A percentile compares a stretch with the other conserved stretches of the same genome.
Evolutionary conservation across 2,329 filamentous ascomycete species (phyloP).

Genomic region (Venturia carpophila): DNA sequence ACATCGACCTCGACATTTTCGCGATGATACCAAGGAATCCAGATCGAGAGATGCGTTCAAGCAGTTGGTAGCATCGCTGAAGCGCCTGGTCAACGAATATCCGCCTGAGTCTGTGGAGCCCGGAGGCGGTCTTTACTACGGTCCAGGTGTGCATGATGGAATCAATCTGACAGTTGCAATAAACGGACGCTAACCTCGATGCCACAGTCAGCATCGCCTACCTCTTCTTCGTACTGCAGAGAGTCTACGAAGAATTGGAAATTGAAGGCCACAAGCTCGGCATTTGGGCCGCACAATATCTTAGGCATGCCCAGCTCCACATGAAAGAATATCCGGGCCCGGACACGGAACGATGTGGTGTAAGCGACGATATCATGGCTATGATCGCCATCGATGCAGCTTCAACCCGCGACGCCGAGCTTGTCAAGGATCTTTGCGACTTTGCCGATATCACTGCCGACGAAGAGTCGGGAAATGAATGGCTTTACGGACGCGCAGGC

Average conservation of each 20-base stretch:
- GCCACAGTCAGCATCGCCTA: constrained; percentile 33
- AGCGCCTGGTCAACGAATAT: constrained; percentile 40
- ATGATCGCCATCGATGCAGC: constrained; percentile 44
- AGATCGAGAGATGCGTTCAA: constrained; percentile 40
- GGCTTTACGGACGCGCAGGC: constrained; percentile 60
- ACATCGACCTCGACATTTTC: constrained; percentile 32
- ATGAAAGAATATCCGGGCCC: constrained; percentile 44
- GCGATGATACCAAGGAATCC: constrained; percentile 32
- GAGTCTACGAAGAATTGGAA: constrained; percentile 40
- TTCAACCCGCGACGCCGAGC: constrained; percentile 42
- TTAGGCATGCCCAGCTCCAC: constrained; percentile 42
- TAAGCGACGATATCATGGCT: constrained; percentile 44
- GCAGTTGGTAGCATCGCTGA: constrained; percentile 43
- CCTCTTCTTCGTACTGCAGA: constrained; percentile 43
- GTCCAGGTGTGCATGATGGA: constrained; percentile 33
- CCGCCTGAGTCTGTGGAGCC: constrained; percentile 40
- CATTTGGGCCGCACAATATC: constrained; percentile 43
- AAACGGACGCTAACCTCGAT: background rate
- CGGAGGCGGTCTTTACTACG: constrained; percentile 44
- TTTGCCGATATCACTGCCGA: constrained; percentile 42
- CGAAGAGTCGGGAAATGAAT: constrained; percentile 49
- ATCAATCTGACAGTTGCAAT: background rate
- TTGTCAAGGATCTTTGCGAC: constrained; percentile 43
- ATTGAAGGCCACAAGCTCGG: constrained; percentile 41
- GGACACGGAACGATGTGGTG: constrained; percentile 39